Conservation (phyloP, 2,329 filamentous ascomycete species). For the Reticulascus tulasneorum region DNA sequence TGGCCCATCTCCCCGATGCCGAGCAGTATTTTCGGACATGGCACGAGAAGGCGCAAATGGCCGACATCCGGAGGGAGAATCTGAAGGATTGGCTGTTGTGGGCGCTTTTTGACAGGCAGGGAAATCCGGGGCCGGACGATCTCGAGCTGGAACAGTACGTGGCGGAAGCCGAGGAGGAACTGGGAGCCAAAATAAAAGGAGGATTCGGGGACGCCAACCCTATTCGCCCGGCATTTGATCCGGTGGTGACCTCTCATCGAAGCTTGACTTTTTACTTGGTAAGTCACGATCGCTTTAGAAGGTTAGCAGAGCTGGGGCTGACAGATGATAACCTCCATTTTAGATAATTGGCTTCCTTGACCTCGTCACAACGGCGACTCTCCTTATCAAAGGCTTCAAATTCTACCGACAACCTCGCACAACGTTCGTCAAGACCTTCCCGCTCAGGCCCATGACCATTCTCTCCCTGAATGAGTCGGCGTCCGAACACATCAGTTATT, state of each 20-base stretch:
- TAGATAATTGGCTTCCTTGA: constrained; percentile 35
- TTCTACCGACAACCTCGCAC: constrained; percentile 37
- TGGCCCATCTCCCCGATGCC: constrained; percentile 49
- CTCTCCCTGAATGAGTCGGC: constrained; percentile 43
- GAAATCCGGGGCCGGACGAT: constrained; percentile 31
- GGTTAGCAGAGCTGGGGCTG: too few species aligned
- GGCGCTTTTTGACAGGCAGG: constrained; percentile 58
- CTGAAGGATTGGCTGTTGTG: constrained; percentile 63
- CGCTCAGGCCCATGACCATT: constrained; percentile 50
- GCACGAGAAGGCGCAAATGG: constrained; percentile 58
- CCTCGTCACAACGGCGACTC: constrained; percentile 39
- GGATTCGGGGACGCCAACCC: constrained; percentile 54
- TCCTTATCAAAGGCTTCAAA: constrained; percentile 46
- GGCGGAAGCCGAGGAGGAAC: constrained; percentile 46
- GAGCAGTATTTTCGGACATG: constrained; percentile 58
- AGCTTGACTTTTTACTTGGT: constrained; percentile 62
- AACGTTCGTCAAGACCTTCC: constrained; percentile 48
- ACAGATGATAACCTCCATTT: too few species aligned
- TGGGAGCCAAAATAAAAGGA: constrained; percentile 45
- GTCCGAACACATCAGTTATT: constrained; percentile 55
- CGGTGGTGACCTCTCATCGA: constrained; percentile 56
- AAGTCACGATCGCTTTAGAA: too few species aligned
- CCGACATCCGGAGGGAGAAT: constrained; percentile 62
- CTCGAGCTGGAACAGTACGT: constrained; percentile 44
- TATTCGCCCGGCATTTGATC: constrained; percentile 63